phyloP scores from a whole-genome alignment of 148 eudicot genomes.

The Cornus suecica region DNA sequence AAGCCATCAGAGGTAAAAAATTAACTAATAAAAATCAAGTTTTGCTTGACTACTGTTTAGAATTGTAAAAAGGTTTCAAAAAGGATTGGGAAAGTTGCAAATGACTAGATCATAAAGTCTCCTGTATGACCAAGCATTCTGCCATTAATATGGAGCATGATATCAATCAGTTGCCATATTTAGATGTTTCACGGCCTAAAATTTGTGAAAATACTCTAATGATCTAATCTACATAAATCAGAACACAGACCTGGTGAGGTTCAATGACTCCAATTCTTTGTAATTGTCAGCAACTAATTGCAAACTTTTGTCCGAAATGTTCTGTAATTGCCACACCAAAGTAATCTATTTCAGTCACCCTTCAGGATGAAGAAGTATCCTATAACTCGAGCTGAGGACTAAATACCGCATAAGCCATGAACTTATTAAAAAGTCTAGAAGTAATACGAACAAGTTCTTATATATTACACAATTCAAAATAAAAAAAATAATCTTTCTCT shows the following conservation, averaged over 20 bases:
- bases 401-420: neutral
- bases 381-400: neutral
- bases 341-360: neutral
- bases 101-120: neutral
- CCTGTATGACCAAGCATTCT: neutral
- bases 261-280: slow-evolving; percentile 52
- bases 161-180: neutral
- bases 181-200: neutral
- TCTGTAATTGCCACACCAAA: slow-evolving; percentile 39
- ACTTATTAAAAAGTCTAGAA: neutral
- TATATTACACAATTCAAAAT: neutral
- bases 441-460: neutral
- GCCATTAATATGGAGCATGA: neutral
- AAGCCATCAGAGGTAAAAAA: neutral
- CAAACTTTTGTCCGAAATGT: slow-evolving; percentile 72
- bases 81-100: neutral
- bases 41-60: neutral
- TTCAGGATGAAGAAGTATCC: neutral
- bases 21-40: neutral
- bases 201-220: neutral
- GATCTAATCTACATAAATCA: neutral
- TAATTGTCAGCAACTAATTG: slow-evolving; percentile 62
- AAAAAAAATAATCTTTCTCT: neutral
- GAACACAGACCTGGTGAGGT: slow-evolving; percentile 69
- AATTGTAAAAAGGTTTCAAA: slow-evolving; percentile 6